Evolutionary conservation across 164 flowering plant species (phyloP).

Genomic region (Umbilicus rupestris): DNA sequence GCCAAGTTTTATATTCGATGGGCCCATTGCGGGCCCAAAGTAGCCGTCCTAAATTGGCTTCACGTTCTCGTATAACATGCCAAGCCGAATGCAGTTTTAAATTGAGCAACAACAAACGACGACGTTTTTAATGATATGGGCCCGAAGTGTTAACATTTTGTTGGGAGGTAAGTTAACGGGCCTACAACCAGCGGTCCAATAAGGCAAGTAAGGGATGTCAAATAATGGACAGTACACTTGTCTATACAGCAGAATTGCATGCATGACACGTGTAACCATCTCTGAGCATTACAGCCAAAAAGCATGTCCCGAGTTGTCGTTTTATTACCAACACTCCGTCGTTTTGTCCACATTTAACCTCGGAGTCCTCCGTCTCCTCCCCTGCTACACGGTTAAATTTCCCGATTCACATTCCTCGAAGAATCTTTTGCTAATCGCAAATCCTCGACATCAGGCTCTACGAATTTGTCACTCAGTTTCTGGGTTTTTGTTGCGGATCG

Average conservation of each 20-base stretch:
- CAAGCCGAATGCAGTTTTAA: too few relatives aligned
- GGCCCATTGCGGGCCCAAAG: neutral
- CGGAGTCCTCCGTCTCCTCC: neutral
- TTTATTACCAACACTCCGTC: neutral
- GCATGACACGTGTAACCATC: constrained; percentile 1
- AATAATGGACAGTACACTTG: neutral
- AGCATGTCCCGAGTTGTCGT: neutral
- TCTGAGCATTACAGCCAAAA: neutral
- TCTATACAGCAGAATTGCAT: neutral
- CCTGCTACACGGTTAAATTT: neutral
- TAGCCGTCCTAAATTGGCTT: constrained; percentile 1
- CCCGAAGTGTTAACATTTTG: too few relatives aligned
- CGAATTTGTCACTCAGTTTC: neutral
- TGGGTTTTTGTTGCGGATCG: neutral
- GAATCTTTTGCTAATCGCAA: neutral
- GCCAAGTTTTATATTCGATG: neutral
- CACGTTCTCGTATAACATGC: too few relatives aligned
- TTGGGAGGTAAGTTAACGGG: neutral
- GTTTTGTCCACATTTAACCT: constrained; percentile 4
- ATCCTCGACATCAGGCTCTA: neutral
- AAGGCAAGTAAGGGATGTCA: neutral
- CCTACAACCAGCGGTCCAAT: neutral
- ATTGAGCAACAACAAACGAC: too few relatives aligned
- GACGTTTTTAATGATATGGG: too few relatives aligned
- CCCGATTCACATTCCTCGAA: neutral